These are phyloP conservation scores for Ophiostoma perfectum DNA, from an alignment of 2,329 filamentous ascomycete species.

Conservation along the genomic window DNA sequence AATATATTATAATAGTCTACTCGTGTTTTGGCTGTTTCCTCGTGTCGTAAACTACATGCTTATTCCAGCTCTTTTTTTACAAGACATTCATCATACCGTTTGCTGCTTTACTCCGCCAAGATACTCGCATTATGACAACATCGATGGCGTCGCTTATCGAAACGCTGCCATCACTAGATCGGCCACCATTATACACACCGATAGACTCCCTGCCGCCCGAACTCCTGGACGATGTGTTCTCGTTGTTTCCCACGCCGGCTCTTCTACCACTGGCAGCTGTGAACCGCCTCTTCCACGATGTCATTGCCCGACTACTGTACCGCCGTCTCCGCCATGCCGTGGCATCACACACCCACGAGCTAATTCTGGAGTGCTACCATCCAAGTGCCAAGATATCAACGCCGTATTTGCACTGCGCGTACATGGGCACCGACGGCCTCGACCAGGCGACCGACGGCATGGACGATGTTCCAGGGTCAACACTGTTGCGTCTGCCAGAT, in stretches of 20 bases:
- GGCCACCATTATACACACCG: not conserved
- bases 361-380: conserved; percentile 75
- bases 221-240: conserved; percentile 34
- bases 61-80: too few relatives aligned
- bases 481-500: conserved; percentile 41
- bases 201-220: conserved; percentile 23
- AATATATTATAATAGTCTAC: not conserved
- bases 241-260: conserved; percentile 29
- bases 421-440: conserved; percentile 59
- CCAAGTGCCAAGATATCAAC: conserved; percentile 63
- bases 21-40: not conserved
- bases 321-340: conserved; percentile 42
- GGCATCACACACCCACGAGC: conserved; percentile 54
- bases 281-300: conserved; percentile 32
- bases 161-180: not conserved
- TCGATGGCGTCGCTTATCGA: conserved; percentile 8
- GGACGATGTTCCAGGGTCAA: conserved; percentile 32
- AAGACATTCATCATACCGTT: too few relatives aligned
- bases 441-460: conserved; percentile 37
- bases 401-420: conserved; percentile 62
- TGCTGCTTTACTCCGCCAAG: not conserved
- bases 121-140: not conserved
- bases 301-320: conserved; percentile 31
- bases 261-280: conserved; percentile 31
- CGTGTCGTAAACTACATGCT: not conserved